These are phyloP conservation scores for Linnemannia hyalina DNA, from an alignment of 192 early-diverging fungal genomes.

Conservation along the genomic window DNA sequence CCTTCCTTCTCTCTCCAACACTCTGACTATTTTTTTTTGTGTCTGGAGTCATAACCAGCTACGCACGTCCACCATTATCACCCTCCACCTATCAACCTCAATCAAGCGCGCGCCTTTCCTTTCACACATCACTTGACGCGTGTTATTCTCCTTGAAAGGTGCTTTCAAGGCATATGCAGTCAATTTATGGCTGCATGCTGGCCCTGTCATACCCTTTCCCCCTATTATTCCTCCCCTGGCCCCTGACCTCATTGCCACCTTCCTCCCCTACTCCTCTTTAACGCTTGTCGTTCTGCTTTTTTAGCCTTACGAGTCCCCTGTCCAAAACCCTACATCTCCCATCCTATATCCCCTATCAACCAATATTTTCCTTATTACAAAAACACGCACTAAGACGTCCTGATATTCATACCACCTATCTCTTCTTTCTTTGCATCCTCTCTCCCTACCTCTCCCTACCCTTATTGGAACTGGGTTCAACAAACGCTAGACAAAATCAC, in stretches of 20 bases:
- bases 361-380: neutral
- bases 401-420: neutral
- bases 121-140: neutral
- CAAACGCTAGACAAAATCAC: slow-evolving; percentile 56
- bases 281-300: neutral
- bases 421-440: neutral
- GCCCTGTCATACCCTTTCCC: neutral
- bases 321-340: neutral
- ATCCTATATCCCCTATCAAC: neutral
- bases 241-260: neutral
- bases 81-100: neutral
- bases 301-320: no score
- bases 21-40: no score
- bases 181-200: neutral
- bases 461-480: neutral
- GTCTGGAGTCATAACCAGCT: neutral
- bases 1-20: neutral
- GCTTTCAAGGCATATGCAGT: neutral
- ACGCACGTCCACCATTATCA: neutral
- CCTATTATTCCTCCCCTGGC: no score
- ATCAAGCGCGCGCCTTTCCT: neutral
- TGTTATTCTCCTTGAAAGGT: neutral
- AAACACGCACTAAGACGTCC: neutral
- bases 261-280: neutral
- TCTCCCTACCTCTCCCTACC: neutral